Evolutionary conservation across 2,329 filamentous ascomycete species (phyloP), one percentile per base, ranked within the genome.

Genomic region (Penicillium brasilianum): DNA sequence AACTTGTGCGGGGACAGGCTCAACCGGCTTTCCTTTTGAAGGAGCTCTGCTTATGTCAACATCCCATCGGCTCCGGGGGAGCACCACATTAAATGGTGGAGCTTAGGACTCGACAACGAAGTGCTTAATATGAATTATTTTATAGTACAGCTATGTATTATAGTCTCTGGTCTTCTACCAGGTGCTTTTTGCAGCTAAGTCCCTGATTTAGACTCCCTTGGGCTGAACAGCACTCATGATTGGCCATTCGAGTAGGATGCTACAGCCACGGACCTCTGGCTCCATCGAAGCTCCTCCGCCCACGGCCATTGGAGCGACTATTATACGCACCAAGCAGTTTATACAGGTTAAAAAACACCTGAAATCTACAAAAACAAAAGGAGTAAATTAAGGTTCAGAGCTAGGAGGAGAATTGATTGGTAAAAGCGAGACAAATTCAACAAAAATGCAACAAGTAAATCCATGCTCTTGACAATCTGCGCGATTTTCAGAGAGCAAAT

Each of bases 31-130:
- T 28, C 20, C 25, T 28, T 28, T 50, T 34, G 48, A 34, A 34
- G 28, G n/a, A 34, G 66, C 66, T 60, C 60, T 39, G 67, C 67
- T 69, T 68, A 69, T 68, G 67, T 68, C 66, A 68, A 67, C 63
- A 50, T 59, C 56, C 56, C 57, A 58, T 46, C 44, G 50, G 43
- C 49, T 18, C 49, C 46, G 48, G 34, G n/a, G 39, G 34, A 20
- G 39, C 6, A 13, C 34, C n/a, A 39, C 13, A 10, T 5, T 22
- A n/a, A 18, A 10, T 8, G 8, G 14, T 25, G 25, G 37, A 52
- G 30, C 28, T 22, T 2, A 10, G 7, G 5, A 25, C 16, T 13
- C 25, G 11, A 28, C 34, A 48, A 36, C 20, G 3, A 34, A 10
- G 9, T 13, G 8, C 51, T 37, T 3, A 8, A 48, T 18, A 28